These are phyloP conservation scores for Neofusicoccum ribis DNA, from an alignment of 2,329 filamentous ascomycete species.

Conservation along the genomic window DNA sequence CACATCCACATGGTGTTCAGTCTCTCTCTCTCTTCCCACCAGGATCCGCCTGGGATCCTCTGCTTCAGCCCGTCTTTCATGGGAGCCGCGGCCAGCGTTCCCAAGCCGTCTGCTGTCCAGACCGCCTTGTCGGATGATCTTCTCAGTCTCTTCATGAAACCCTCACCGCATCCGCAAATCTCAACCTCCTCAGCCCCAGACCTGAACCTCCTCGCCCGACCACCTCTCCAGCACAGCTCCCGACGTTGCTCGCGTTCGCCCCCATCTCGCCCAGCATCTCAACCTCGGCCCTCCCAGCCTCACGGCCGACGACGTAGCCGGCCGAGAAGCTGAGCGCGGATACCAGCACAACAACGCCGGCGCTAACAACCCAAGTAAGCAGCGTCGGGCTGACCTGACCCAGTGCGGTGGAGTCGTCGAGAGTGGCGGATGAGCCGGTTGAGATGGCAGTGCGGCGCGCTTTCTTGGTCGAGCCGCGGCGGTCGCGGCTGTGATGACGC, in stretches of 20 bases:
- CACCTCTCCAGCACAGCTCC: slow-evolving; percentile 5
- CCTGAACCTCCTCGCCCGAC: neutral
- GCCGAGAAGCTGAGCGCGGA: slow-evolving; percentile 66
- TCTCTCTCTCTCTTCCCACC: no score
- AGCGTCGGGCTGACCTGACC: slow-evolving; percentile 58
- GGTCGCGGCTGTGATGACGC: slow-evolving; percentile 20
- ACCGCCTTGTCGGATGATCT: neutral
- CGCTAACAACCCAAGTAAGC: slow-evolving; percentile 66
- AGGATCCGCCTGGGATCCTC: no score
- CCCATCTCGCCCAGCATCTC: slow-evolving; percentile 39
- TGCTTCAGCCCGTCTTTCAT: no score
- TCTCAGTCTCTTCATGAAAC: neutral
- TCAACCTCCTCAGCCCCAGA: slow-evolving; percentile 12
- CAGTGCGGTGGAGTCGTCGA: slow-evolving; percentile 24
- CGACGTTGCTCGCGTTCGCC: slow-evolving; percentile 18
- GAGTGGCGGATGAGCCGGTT: slow-evolving; percentile 27
- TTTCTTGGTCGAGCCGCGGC: slow-evolving; percentile 17
- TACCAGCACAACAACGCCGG: slow-evolving; percentile 64
- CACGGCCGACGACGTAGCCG: slow-evolving; percentile 62
- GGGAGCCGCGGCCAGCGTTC: neutral
- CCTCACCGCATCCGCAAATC: slow-evolving; percentile 16
- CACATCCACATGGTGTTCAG: no score
- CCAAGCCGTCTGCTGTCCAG: neutral
- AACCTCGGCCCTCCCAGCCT: slow-evolving; percentile 56
- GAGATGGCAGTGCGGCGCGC: slow-evolving; percentile 16